Evolutionary conservation across 208 protist genomes (phyloP).

Genomic region (Trypanosoma melophagium): DNA sequence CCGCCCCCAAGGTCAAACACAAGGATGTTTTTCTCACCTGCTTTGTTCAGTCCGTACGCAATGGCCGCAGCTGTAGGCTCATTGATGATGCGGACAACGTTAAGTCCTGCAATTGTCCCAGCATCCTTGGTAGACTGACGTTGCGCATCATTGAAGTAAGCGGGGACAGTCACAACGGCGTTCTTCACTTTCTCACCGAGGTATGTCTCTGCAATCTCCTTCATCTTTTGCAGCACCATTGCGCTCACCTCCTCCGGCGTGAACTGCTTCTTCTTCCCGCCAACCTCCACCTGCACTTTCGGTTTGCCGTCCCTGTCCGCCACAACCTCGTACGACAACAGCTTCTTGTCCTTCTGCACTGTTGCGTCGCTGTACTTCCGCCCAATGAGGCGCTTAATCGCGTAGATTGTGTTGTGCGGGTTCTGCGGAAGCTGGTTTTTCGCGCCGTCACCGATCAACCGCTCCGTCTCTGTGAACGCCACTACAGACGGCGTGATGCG

Average conservation of each 20-base stretch:
- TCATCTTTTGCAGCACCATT: constrained; percentile 94
- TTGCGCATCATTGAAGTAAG: constrained; percentile 98
- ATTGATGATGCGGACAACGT: constrained; percentile 97
- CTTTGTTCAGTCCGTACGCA: constrained; percentile 94
- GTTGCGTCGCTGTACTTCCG: constrained; percentile 79
- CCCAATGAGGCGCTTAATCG: constrained; percentile 97
- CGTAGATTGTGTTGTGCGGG: constrained; percentile 91
- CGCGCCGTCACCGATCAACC: constrained; percentile 96
- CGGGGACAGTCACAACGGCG: constrained; percentile 96
- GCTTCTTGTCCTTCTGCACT: constrained; percentile 90
- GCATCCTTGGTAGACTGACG: constrained; percentile 97
- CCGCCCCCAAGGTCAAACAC: constrained; percentile 97
- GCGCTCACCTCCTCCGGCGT: constrained; percentile 96
- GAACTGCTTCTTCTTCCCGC: constrained; percentile 87
- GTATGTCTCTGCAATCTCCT: constrained; percentile 93
- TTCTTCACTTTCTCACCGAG: constrained; percentile 92
- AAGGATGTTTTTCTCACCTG: constrained; percentile 74
- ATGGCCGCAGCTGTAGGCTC: constrained; percentile 97
- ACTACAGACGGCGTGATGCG: constrained; percentile 99
- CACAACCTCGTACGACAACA: constrained; percentile 95
- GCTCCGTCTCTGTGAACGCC: constrained; percentile 97
- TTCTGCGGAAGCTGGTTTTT: constrained; percentile 89
- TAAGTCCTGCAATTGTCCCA: constrained; percentile 94
- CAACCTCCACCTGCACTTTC: constrained; percentile 54
- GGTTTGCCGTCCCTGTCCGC: constrained; percentile 40